Base-by-base conservation (phyloP, 75 land plant species). In the Larix kaempferi region DNA sequence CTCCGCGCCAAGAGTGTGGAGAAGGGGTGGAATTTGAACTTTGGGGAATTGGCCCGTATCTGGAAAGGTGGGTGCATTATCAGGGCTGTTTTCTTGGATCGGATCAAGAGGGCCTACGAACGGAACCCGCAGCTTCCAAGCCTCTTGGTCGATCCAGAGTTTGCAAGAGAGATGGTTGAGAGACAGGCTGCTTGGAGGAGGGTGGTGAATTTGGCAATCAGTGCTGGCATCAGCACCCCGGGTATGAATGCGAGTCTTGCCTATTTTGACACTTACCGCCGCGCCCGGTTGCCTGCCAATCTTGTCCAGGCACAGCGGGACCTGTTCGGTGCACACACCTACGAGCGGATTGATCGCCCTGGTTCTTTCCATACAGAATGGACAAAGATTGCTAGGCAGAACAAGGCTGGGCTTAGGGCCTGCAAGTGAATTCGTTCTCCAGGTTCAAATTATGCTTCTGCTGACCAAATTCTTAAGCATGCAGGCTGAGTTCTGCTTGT, bases 41-140 rank as follows among this genome's bases (percentile, higher is more conserved):
- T 87, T 4, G 89, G 89, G 6, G 89, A 87, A 83, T 74, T 87
- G 15, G 84, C 89, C 0, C 66, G 89, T 25, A 86, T 87, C 27
- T 87, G 89, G 89, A 87, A 87, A 58, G 89, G 89, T 2, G 89
- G 89, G 2, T 87, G 89, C 81, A 88, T 88, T 29, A 88, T 81
- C 6, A 67, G 83, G 74, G 83, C 83, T 17, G 67, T 71, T 15
- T 81, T 81, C 66, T 37, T 81, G 19, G 89, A 83, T 60, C 54
- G 89, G 37, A 88, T 88, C 71, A 88, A 88, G 79, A 56, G 76
- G 62, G 89, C 89, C 1, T 88, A 88, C 15, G 89, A 82, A 54
- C 80, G 89, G 33, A 86, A 86, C 80, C 72, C 80, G 1, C 59
- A 75, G 37, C 78, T 87, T 11, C 75, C 89, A 3, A 86, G 80